These are phyloP conservation scores for Leishmania lainsoni DNA, from an alignment of 208 protist genomes.

Conservation along the genomic window DNA sequence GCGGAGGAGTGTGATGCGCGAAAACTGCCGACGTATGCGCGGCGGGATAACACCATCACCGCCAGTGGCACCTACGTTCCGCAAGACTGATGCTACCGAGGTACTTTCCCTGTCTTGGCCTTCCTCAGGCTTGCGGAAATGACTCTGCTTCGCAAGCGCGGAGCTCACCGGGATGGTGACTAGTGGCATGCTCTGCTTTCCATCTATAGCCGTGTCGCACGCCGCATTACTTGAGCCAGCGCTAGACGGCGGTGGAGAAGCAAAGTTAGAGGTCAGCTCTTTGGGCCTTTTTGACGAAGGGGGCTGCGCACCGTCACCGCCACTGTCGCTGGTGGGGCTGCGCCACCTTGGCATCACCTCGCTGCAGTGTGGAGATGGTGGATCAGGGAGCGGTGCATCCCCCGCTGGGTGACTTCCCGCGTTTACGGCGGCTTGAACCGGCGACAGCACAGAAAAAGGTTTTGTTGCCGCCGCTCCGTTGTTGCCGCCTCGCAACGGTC, in stretches of 20 bases:
- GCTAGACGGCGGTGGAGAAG: not conserved
- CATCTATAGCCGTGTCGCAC: not conserved
- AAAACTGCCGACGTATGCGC: constrained; percentile 29
- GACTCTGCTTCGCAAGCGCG: constrained; percentile 40
- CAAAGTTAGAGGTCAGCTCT: not conserved
- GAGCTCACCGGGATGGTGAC: constrained; percentile 13
- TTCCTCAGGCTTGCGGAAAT: constrained; percentile 19
- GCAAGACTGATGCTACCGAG: not conserved
- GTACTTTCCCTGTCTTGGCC: not conserved
- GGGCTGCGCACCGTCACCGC: not conserved
- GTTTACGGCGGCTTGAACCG: not conserved
- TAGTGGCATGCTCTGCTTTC: not conserved
- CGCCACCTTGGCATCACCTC: not conserved
- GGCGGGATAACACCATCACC: not conserved
- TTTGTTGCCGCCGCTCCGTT: not conserved
- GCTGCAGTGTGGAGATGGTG: not conserved
- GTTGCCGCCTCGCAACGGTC: not conserved
- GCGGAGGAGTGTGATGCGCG: constrained; percentile 23
- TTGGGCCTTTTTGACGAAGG: not conserved
- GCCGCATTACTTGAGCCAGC: not conserved
- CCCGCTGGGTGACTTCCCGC: not conserved
- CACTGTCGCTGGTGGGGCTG: not conserved
- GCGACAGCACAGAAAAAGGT: not conserved
- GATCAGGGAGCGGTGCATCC: not conserved
- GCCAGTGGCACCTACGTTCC: not conserved